Base-by-base conservation (phyloP, 2,329 filamentous ascomycete genomes). In the Colletotrichum salicis region DNA sequence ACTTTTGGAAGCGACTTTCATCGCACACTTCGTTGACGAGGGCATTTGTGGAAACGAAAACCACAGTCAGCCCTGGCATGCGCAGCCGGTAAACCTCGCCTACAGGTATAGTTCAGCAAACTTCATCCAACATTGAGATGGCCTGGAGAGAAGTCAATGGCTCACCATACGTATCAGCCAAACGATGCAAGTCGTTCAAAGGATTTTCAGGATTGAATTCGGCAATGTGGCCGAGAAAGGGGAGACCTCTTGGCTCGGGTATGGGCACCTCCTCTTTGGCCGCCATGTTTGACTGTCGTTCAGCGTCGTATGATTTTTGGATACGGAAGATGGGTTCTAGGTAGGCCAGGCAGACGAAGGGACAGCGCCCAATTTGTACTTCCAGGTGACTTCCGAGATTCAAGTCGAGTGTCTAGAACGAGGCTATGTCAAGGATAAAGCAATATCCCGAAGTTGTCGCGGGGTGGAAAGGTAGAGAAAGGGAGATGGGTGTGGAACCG, bases 161-260 rank as follows among this genome's bases (percentile, higher is more conserved):
- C 81, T 75, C 77, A 91, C 91, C 92, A 81, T 93, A 93, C 71
- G 86, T 89, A 52, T 93, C 88, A 29, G 90, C 88, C 60, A 94
- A 82, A 12, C 86, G 83, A 6, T 80, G 78, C 24, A 93, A 79
- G 29, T 90, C 89, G 27, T 85, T 81, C 2, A 89, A 78, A 0
- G 91, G 88, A 27, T 87, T 84, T n/a, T 87, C 86, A 0, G 85
- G 80, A 70, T 92, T 88, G 73, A 95, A 86, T 74, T 93, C 90
- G 65, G 83, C 82, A 35, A 92, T 78, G 75, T 94, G 92, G 33
- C 92, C 92, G 29, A 94, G 73, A 31, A 94, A 79, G 1, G 91
- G 92, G 67, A 92, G 82, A 3, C 89, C 90, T 65, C 85, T 85
- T 31, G 92, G 92, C 58, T 89, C 71, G n/a, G 68, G 66, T 24